Evolutionary conservation across 352 stramenopile genomes (phyloP).

Genomic region (Elongisporangium prolatum): DNA sequence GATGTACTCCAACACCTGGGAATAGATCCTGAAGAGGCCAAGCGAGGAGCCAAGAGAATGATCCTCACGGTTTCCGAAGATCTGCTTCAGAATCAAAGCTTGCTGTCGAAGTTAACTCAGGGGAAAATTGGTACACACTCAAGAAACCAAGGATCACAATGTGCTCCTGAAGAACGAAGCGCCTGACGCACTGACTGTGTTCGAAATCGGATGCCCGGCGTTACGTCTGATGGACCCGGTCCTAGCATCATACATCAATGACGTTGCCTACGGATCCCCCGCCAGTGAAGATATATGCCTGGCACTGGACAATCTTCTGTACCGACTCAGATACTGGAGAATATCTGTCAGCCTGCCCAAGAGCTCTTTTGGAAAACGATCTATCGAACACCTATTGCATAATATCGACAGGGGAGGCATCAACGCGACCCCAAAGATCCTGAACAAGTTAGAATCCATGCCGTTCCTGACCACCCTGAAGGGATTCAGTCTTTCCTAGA

Average conservation of each 20-base stretch:
- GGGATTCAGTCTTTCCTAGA: constrained; percentile 16
- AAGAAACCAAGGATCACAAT: too few relatives aligned
- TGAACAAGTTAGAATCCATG: constrained; percentile 6
- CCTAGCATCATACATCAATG: constrained; percentile 14
- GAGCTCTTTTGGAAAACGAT: constrained; percentile 9
- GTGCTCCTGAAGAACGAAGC: background rate
- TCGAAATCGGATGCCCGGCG: constrained; percentile 6
- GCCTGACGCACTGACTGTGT: constrained; percentile 5
- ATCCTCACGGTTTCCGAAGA: background rate
- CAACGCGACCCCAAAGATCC: constrained; percentile 3
- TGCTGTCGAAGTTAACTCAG: too few relatives aligned
- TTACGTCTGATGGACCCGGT: constrained; percentile 11
- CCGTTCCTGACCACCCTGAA: constrained; percentile 12
- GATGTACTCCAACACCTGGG: constrained; percentile 2
- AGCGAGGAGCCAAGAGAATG: background rate
- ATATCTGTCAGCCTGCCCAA: constrained; percentile 22
- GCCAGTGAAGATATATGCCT: constrained; percentile 6
- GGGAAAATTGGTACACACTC: too few relatives aligned
- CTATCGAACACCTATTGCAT: constrained; percentile 14
- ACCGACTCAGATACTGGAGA: constrained; percentile 10
- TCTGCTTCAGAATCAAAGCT: too few relatives aligned
- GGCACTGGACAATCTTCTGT: constrained; percentile 6
- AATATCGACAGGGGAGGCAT: constrained; percentile 6
- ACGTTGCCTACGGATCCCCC: constrained; percentile 11
- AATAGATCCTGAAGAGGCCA: background rate